Evolutionary conservation across 345 rosid genomes (phyloP).

Genomic region (Hibiscus syriacus): DNA sequence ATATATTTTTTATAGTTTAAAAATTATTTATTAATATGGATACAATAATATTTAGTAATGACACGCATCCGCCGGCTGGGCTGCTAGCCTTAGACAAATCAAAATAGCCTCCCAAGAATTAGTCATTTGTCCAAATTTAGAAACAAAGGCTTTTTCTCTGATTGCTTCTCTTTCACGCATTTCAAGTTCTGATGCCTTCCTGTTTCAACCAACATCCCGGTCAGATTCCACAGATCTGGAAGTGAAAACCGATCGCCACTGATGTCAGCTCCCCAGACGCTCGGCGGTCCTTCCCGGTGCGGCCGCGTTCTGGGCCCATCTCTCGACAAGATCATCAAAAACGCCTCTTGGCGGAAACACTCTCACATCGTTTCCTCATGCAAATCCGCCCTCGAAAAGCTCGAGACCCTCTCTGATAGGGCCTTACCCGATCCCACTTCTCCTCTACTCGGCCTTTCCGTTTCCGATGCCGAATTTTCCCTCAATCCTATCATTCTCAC

Average conservation of each 20-base stretch:
- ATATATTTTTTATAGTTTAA: too few species aligned
- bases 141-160: background rate
- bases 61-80: background rate
- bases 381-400: slow-evolving; percentile 78
- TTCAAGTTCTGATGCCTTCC: background rate
- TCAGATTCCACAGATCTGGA: background rate
- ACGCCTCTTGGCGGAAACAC: slow-evolving; percentile 96
- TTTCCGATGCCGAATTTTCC: slow-evolving; percentile 51
- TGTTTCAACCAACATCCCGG: background rate
- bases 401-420: slow-evolving; percentile 45
- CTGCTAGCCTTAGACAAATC: background rate
- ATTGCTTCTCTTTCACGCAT: background rate
- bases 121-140: background rate
- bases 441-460: slow-evolving; percentile 51
- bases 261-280: slow-evolving; percentile 62
- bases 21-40: too few species aligned
- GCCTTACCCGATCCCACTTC: slow-evolving; percentile 35
- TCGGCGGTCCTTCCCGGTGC: slow-evolving; percentile 75
- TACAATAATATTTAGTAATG: too few species aligned
- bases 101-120: background rate
- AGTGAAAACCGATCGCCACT: background rate
- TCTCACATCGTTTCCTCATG: slow-evolving; percentile 80
- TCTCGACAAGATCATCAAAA: slow-evolving; percentile 84
- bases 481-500: slow-evolving; percentile 65
- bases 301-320: slow-evolving; percentile 72